These are phyloP conservation scores for Mycena galopus DNA, from an alignment of 768 basidiomycete species.

Conservation along the genomic window DNA sequence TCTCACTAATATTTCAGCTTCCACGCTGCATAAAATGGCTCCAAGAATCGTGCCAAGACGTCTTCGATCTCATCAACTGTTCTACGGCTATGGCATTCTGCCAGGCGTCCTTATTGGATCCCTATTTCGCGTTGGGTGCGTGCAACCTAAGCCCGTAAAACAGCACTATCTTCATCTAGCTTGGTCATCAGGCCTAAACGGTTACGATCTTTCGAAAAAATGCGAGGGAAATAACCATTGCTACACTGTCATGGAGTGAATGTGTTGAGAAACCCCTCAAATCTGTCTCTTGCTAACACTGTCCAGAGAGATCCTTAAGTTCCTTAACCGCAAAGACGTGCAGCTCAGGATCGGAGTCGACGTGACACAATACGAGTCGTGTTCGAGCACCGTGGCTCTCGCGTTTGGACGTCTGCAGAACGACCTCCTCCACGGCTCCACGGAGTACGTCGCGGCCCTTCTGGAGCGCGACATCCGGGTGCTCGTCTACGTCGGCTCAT, in stretches of 20 bases:
- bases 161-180: background rate
- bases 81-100: slow-evolving; percentile 57
- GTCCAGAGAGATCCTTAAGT: slow-evolving; percentile 26
- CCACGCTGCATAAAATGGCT: slow-evolving; percentile 59
- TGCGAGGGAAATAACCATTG: slow-evolving; percentile 15
- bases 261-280: background rate
- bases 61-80: slow-evolving; percentile 58
- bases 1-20: slow-evolving; percentile 42
- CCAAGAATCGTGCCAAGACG: slow-evolving; percentile 54
- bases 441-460: slow-evolving; percentile 65
- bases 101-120: slow-evolving; percentile 36
- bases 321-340: slow-evolving; percentile 28
- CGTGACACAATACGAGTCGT: slow-evolving; percentile 46
- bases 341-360: slow-evolving; percentile 21
- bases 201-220: slow-evolving; percentile 23
- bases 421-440: slow-evolving; percentile 54
- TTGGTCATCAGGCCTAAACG: slow-evolving; percentile 21
- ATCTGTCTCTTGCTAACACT: background rate
- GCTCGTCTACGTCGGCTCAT: slow-evolving; percentile 68
- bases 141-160: background rate
- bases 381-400: slow-evolving; percentile 50
- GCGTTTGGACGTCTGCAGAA: slow-evolving; percentile 51
- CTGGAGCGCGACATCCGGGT: slow-evolving; percentile 70
- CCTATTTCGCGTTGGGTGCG: slow-evolving; percentile 35
- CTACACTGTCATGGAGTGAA: slow-evolving; percentile 22